Evolutionary conservation across 352 stramenopile genomes (phyloP).

Genomic region (Halophytophthora batemanensis): DNA sequence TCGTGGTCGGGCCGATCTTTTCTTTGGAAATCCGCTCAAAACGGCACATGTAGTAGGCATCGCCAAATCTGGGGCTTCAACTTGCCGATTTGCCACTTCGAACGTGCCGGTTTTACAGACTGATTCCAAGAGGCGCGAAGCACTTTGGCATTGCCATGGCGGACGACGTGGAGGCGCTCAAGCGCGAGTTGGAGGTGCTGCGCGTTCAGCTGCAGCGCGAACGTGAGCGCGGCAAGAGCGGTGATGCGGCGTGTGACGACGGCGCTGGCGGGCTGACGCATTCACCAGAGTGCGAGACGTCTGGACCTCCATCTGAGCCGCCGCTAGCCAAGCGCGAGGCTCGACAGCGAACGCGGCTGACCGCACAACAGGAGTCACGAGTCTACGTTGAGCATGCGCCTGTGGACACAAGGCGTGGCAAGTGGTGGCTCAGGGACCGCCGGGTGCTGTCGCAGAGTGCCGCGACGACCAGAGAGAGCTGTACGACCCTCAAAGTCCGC

Average conservation of each 20-base stretch:
- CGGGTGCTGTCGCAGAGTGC: conserved; percentile 47
- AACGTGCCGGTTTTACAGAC: no score
- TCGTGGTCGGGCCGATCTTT: background rate
- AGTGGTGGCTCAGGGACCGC: conserved; percentile 67
- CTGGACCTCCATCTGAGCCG: no score
- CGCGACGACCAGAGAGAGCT: conserved; percentile 22
- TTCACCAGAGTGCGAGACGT: conserved; percentile 11
- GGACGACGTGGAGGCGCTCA: conserved; percentile 50
- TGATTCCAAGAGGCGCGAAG: background rate
- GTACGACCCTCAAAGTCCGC: conserved; percentile 48
- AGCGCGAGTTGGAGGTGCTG: conserved; percentile 51
- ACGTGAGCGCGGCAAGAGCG: conserved; percentile 36
- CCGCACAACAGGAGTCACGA: conserved; percentile 3
- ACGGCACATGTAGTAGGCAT: no score
- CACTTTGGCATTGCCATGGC: conserved; percentile 12
- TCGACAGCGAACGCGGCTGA: no score
- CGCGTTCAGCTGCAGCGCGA: conserved; percentile 42
- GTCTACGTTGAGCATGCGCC: conserved; percentile 33
- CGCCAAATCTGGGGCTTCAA: no score
- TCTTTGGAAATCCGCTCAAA: no score
- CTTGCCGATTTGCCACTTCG: no score
- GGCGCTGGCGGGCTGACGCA: background rate
- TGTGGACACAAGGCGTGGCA: conserved; percentile 46
- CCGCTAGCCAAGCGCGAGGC: no score
- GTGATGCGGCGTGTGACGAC: background rate